A percentile compares a stretch with the other conserved stretches of the same genome.
These are phyloP conservation scores for Hirsutella minnesotensis DNA, from an alignment of 2,329 filamentous ascomycete genomes.

Conservation along the genomic window DNA sequence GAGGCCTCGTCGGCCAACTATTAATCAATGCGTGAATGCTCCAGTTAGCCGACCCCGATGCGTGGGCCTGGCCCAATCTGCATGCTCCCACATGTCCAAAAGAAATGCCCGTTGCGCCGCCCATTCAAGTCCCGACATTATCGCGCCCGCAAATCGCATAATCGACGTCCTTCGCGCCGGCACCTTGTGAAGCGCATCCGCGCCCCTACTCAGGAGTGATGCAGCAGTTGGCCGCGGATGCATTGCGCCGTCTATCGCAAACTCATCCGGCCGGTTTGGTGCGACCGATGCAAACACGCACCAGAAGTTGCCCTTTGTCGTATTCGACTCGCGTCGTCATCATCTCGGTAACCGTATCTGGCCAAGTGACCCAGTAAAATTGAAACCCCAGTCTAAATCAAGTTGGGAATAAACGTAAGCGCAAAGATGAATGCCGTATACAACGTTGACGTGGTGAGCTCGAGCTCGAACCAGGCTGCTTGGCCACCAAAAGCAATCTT, in stretches of 20 bases:
- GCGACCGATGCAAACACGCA: too few species aligned
- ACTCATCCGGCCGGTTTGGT: too few species aligned
- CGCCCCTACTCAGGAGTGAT: too few species aligned
- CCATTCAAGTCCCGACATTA: background rate
- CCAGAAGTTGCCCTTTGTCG: too few species aligned
- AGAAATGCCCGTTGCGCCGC: background rate
- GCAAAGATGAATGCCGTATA: slow-evolving; percentile 40
- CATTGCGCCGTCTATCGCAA: too few species aligned
- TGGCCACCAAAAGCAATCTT: slow-evolving; percentile 42
- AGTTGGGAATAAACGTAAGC: slow-evolving; percentile 19
- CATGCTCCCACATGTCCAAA: background rate
- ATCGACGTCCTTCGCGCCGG: slow-evolving; percentile 2
- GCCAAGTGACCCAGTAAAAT: too few species aligned
- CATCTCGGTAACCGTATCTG: too few species aligned
- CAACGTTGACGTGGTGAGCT: slow-evolving; percentile 37
- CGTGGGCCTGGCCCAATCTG: background rate
- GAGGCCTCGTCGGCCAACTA: background rate
- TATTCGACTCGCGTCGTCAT: too few species aligned
- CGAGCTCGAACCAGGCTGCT: slow-evolving; percentile 43
- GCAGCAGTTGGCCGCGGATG: too few species aligned
- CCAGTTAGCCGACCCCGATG: background rate
- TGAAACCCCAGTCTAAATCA: too few species aligned
- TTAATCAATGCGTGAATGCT: background rate
- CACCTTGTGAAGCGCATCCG: background rate
- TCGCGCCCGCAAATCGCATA: background rate